Percentiles rank a stretch among this genome's conserved stretches.
phyloP scores from a whole-genome alignment of 2,329 filamentous ascomycete genomes.

The Cercospora berteroae region DNA sequence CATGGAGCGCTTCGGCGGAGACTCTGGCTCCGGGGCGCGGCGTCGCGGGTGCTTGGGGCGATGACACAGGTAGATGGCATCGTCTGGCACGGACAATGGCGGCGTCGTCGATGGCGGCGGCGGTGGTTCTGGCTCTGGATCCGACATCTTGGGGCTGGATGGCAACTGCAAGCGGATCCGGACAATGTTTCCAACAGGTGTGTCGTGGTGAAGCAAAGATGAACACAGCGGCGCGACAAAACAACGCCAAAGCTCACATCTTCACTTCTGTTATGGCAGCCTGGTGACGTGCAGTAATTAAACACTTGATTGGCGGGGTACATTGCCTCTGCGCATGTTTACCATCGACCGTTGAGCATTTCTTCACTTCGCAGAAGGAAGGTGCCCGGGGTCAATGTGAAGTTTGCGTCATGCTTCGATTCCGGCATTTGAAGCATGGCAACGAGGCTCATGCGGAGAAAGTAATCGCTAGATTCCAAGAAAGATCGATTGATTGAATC shows the following conservation, averaged over 20 bases:
- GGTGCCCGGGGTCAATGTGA: background rate
- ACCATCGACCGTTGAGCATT: background rate
- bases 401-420: background rate
- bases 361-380: background rate
- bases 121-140: background rate
- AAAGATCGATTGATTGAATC: background rate
- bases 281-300: background rate
- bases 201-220: background rate
- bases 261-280: background rate
- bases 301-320: background rate
- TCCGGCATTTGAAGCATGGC: background rate
- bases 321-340: background rate
- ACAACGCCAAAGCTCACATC: background rate
- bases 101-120: background rate
- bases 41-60: background rate
- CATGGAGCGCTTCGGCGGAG: conserved; percentile 5
- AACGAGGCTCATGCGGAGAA: background rate
- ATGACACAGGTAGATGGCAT: background rate
- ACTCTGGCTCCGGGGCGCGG: background rate
- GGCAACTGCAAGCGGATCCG: background rate
- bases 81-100: background rate
- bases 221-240: background rate
- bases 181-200: background rate
- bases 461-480: background rate
- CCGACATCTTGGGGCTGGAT: background rate